Conservation (phyloP, 163 green algal species). For the Coccomyxa subellipsoidea region DNA sequence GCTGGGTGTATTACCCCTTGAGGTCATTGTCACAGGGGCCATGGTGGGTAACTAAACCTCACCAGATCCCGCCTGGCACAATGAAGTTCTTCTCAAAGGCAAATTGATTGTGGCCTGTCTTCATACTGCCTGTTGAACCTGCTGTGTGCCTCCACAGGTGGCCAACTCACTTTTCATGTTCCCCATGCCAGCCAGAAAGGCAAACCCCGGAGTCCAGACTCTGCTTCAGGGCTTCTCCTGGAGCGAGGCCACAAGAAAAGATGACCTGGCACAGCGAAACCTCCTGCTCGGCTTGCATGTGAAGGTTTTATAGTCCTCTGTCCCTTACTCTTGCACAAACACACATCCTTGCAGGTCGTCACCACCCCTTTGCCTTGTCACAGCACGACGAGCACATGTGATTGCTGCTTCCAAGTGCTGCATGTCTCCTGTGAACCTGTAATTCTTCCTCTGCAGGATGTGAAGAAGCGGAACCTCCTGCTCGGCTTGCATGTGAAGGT, state of each 20-base stretch:
- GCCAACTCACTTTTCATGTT: not conserved
- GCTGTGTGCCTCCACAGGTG: too few relatives aligned
- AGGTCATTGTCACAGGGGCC: not conserved
- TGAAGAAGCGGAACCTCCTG: not conserved
- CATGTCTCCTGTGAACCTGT: too few relatives aligned
- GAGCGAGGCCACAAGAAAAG: not conserved
- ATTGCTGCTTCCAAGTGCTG: too few relatives aligned
- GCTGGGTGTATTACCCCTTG: not conserved
- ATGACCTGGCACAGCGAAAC: not conserved
- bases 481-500: not conserved
- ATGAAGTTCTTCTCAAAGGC: too few relatives aligned
- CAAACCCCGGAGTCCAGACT: not conserved
- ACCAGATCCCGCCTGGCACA: too few relatives aligned
- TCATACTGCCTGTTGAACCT: too few relatives aligned
- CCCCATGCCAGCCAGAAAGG: not conserved
- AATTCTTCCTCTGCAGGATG: too few relatives aligned
- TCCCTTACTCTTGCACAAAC: not conserved
- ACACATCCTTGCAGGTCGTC: not conserved
- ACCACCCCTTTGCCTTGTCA: not conserved
- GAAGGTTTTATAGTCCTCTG: not conserved
- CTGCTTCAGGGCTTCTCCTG: not conserved
- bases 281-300: not conserved
- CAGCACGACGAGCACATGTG: too few relatives aligned
- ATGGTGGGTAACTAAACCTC: not conserved
- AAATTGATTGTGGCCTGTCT: too few relatives aligned